phyloP scores from a whole-genome alignment of 2,329 filamentous ascomycete genomes.

The Apiospora marii region DNA sequence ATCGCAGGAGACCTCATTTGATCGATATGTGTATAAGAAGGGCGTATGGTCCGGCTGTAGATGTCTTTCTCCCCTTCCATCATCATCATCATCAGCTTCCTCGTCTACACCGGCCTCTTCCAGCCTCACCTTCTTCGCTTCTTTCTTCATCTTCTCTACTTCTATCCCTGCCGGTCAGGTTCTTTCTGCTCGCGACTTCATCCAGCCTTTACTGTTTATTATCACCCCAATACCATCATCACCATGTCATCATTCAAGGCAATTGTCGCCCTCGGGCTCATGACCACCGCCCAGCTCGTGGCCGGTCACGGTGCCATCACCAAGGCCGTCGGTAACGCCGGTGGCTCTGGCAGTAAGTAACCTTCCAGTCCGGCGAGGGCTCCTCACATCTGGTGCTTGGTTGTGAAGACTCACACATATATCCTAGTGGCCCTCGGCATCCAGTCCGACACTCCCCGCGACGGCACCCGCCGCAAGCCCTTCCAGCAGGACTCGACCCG shows the following conservation, averaged over 20 bases:
- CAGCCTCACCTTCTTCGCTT: constrained; percentile 28
- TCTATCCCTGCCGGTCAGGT: constrained; percentile 39
- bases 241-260: constrained; percentile 40
- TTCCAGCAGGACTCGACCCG: constrained; percentile 72
- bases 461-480: constrained; percentile 65
- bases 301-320: constrained; percentile 69
- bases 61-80: constrained; percentile 30
- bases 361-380: too few species aligned
- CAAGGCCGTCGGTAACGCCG: constrained; percentile 63
- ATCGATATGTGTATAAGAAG: constrained; percentile 35
- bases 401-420: neutral
- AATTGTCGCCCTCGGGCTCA: constrained; percentile 53
- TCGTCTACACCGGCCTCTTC: constrained; percentile 21
- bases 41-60: constrained; percentile 24
- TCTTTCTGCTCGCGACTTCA: constrained; percentile 27
- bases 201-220: constrained; percentile 10
- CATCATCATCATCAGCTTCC: constrained; percentile 33
- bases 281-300: constrained; percentile 62
- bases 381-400: neutral
- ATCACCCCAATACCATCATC: constrained; percentile 28
- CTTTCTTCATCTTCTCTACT: constrained; percentile 21
- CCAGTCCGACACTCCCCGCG: constrained; percentile 64
- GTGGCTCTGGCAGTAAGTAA: constrained; percentile 59
- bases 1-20: constrained; percentile 25
- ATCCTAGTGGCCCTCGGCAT: constrained; percentile 53